These are phyloP conservation scores for Yamadazyma dushanensis DNA, from an alignment of 1,139 yeast genomes.

Conservation along the genomic window DNA sequence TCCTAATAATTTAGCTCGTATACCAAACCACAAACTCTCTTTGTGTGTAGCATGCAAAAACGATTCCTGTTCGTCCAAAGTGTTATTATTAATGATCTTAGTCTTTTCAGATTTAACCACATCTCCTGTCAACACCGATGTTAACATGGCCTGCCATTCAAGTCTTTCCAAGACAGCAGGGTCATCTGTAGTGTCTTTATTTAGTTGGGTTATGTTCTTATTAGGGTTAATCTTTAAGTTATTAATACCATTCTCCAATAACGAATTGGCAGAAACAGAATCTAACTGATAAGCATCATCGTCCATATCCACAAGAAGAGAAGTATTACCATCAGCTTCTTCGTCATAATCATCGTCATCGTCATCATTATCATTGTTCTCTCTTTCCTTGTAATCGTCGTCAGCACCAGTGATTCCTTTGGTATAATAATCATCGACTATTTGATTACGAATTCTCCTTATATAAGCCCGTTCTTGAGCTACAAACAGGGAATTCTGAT, in stretches of 20 bases:
- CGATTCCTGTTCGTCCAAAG: conserved; percentile 46
- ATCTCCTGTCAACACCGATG: conserved; percentile 90
- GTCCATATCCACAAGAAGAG: conserved; percentile 42
- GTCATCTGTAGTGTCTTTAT: conserved; percentile 50
- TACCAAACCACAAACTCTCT: conserved; percentile 80
- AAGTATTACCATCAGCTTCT: conserved; percentile 31
- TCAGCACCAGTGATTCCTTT: conserved; percentile 53
- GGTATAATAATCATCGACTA: conserved; percentile 69
- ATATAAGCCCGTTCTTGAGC: conserved; percentile 73
- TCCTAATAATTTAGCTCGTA: conserved; percentile 78
- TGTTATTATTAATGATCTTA: conserved; percentile 56
- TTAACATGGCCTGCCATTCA: conserved; percentile 95
- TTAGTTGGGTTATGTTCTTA: conserved; percentile 40
- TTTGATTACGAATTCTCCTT: conserved; percentile 61
- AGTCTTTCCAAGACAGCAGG: conserved; percentile 75
- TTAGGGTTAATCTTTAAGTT: conserved; percentile 29
- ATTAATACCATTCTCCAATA: conserved; percentile 26
- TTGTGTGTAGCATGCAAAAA: conserved; percentile 59
- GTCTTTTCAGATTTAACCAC: conserved; percentile 90
- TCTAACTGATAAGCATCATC: conserved; percentile 47
- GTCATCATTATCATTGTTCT: conserved; percentile 29
- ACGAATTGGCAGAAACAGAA: conserved; percentile 37
- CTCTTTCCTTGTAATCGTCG: conserved; percentile 23
- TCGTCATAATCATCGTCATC: conserved; percentile 26
- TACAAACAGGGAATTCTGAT: conserved; percentile 40